Base-by-base conservation (phyloP, 2,329 filamentous ascomycete genomes). In the Aspergillus jensenii region DNA sequence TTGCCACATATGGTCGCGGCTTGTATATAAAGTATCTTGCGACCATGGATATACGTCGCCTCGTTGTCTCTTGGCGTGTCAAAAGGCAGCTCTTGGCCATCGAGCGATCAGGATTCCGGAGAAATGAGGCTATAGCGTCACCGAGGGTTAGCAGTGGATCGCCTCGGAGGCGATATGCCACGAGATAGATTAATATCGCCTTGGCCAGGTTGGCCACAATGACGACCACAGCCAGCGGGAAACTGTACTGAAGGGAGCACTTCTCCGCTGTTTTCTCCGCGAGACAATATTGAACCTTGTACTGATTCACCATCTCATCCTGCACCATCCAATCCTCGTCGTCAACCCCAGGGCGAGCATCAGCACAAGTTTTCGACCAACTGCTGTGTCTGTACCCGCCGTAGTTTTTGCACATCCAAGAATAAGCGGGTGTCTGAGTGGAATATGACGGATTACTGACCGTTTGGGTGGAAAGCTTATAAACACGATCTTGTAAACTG, bases 171-270 rank as follows among this genome's bases (percentile, higher is more conserved):
- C 27, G 23, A 19, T 31, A 2, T 7, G 39, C n/a, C 8, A 40
- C 39, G 6, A 44, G 9, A 35, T 17, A 35, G 40, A 44, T 35
- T 6, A 52, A 25, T 9, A 35, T 19, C 15, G 50, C 27, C 50
- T 52, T 52, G 39, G 33, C 25, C 4, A 63, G 11, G 40, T 67
- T 70, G 41, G 60, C 62, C 1, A 55, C 27, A 25, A 69, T 65
- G 7, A 69, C 59, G n/a, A 60, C 43, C 12, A 65, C 31, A 4
- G 41, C 51, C 41, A 64, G 40, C 15, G 62, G 59, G 4, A 63
- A 48, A 43, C 61, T 65, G 47, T 60, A 66, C 31, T 59, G 35
- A 6, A 68, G 45, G 7, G 56, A 58, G 48, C 67, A 70, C 2
- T 56, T 33, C 40, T 68, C 62, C 1, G 62, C 50, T 1, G 65